A percentile compares a stretch with the other conserved stretches of the same genome.
Conservation (phyloP, 179 eudicot genomes). For the Silene coronaria region DNA sequence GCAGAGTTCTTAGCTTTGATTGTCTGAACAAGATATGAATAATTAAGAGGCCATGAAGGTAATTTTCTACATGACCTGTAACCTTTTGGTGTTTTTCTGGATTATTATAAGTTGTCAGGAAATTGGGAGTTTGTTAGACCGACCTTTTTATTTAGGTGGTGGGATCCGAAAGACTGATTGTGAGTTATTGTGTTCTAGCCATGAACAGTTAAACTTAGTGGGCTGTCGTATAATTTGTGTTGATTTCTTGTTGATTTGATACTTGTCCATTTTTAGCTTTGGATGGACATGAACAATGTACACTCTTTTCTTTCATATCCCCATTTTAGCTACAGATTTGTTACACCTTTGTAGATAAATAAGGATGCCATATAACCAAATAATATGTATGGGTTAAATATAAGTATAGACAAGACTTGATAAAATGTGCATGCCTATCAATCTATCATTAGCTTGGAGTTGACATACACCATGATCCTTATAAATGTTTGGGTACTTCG, state of each 20-base stretch:
- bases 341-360: too few species aligned
- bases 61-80: background rate
- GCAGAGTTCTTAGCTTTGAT: background rate
- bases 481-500: slow-evolving; percentile 67
- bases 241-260: too few species aligned
- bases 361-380: too few species aligned
- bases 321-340: too few species aligned
- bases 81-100: background rate
- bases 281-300: too few species aligned
- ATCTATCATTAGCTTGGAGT: slow-evolving; percentile 95
- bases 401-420: too few species aligned
- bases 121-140: background rate
- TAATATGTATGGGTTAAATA: too few species aligned
- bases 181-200: background rate
- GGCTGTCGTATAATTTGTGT: too few species aligned
- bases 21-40: background rate
- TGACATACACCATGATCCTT: slow-evolving; percentile 91
- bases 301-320: too few species aligned
- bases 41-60: slow-evolving; percentile 1
- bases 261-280: too few species aligned
- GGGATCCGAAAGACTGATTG: background rate
- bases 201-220: too few species aligned
- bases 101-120: background rate
- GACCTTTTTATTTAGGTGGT: background rate
- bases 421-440: slow-evolving; percentile 62